phyloP scores from a whole-genome alignment of 345 rosid genomes.

The Eucalyptus decipiens region DNA sequence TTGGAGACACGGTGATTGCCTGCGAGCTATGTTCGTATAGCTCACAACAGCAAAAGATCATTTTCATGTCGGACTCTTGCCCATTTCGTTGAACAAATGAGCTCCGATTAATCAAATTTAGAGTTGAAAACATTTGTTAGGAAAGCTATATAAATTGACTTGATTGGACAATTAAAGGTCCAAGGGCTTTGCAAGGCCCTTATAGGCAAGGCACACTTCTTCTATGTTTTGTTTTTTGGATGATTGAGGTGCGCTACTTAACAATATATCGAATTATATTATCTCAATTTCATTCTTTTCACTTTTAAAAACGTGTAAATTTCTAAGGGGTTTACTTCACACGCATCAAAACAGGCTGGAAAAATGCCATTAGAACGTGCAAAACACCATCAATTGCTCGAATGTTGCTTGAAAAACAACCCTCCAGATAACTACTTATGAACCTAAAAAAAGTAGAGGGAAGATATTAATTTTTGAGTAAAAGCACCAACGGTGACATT shows the following conservation, averaged over 20 bases:
- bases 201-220: background rate
- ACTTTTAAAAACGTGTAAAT: background rate
- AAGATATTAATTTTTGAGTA: no score
- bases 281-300: background rate
- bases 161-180: background rate
- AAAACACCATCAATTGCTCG: rapidly evolving
- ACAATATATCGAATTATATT: no score
- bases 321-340: background rate
- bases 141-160: no score
- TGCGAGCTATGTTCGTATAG: no score
- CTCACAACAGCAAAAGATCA: no score
- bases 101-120: no score
- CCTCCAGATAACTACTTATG: no score
- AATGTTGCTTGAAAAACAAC: no score
- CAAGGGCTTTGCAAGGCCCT: background rate
- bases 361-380: background rate
- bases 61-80: no score
- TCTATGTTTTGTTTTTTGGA: no score
- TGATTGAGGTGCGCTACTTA: background rate
- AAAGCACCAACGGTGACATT: background rate
- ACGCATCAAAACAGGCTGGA: rapidly evolving
- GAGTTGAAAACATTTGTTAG: background rate
- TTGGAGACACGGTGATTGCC: no score
- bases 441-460: background rate
- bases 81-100: no score